Base-by-base conservation (phyloP, 768 basidiomycete species). In the Pulveroboletus frians region DNA sequence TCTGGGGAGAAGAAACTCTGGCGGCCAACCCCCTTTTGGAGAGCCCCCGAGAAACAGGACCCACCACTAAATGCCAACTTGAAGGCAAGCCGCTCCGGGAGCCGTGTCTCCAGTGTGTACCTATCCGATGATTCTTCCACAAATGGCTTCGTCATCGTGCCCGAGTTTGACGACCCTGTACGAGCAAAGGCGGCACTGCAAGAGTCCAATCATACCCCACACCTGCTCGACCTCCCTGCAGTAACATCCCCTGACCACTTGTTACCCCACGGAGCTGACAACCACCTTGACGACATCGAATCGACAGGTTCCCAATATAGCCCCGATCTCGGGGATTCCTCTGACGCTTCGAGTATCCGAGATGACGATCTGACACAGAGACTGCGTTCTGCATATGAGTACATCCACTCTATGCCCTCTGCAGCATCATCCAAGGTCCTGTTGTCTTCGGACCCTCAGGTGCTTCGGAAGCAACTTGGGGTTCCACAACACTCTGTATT, bases 401-500 rank as follows among this genome's bases (percentile, higher is more conserved):
- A 51, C n/a, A 62, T 69, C 15, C 57, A 40, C 11, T 53, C 44
- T 5, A 59, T 69, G 64, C 29, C 47, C 5, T 52, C 51, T 27
- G 46, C 46, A 26, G 4, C 50, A 41, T 49, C 59, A 37, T 49
- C 42, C 29, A 37, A 30, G 21, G 45, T 42, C 15, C 18, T 31
- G n/a, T 36, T 64, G 8, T 52, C 67, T 13, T 50, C 54, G n/a
- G 61, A 68, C 15, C 64, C 66, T 38, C 54, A 50, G 43, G 61
- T 49, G 9, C 51, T 55, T 54, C 63, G 51, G 41, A 66, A 61
- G 42, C 61, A 68, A 27, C 51, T 68, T 23, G 66, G 64, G 29
- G 51, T 65, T 8, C 55, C 66, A 17, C 66, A 68, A 23, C 66
- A 65, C 39, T 65, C 64, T 15, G 64, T 68, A 29, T 37, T 58